phyloP scores from a whole-genome alignment of 2,329 filamentous ascomycete species.

The Canariomyces notabilis region DNA sequence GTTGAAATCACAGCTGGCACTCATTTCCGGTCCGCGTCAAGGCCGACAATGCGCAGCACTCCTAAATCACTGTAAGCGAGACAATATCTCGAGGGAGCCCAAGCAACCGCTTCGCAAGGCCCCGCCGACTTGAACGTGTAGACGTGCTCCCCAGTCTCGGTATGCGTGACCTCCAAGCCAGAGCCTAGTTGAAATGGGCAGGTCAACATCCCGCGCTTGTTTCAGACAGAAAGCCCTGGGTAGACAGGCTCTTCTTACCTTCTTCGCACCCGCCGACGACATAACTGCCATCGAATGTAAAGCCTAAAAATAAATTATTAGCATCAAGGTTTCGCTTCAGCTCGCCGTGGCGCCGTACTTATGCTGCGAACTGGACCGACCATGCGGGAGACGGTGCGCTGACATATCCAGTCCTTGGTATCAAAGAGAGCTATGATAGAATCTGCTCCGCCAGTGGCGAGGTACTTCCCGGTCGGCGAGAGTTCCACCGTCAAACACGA shows the following conservation, averaged over 20 bases:
- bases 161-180: conserved; percentile 65
- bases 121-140: conserved; percentile 65
- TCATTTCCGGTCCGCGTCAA: conserved; percentile 45
- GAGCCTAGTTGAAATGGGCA: conserved; percentile 37
- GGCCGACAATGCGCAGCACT: conserved; percentile 62
- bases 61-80: conserved; percentile 69
- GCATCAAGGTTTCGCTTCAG: conserved; percentile 11
- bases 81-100: conserved; percentile 70
- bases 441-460: conserved; percentile 72
- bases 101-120: conserved; percentile 62
- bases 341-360: conserved; percentile 39
- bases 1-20: background rate
- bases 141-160: conserved; percentile 68
- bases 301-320: conserved; percentile 47
- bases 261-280: conserved; percentile 71
- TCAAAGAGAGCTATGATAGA: conserved; percentile 74
- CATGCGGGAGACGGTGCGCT: conserved; percentile 65
- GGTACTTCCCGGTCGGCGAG: conserved; percentile 64
- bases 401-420: conserved; percentile 70
- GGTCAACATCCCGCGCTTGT: conserved; percentile 16
- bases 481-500: conserved; percentile 64
- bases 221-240: background rate
- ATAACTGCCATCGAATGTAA: conserved; percentile 73
- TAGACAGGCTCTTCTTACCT: conserved; percentile 39
- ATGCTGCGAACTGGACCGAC: conserved; percentile 65